Base-by-base conservation (phyloP, 306 rosid species). In the Rosa rugosa region DNA sequence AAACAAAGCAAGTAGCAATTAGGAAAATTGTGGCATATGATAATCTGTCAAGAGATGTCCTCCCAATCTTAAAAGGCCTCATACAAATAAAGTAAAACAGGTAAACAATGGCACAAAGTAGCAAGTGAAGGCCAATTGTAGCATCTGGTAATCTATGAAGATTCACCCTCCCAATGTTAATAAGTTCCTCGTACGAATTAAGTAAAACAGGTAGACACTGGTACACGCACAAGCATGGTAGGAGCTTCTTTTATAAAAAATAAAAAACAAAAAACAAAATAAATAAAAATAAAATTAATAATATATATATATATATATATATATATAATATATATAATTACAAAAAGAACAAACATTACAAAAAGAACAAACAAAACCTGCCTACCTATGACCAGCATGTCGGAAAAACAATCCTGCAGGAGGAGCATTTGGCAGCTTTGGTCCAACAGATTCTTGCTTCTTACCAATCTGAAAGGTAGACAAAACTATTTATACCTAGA, bases 381-480 rank as follows among this genome's bases (percentile, higher is more conserved):
- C 80, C 41, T 65, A 95, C 99, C 99, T 95, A 85, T 95, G 99
- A 69, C 99, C 99, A 73, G 97, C 98, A 82, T 95, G 99, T 74
- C 92, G 94, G 84, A 95, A 95, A 84, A 95, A 90, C 89, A 95
- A 83, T 76, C 98, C 99, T 23, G 93, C 85, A 63, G 97, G 92
- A 63, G 97, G 92, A 83, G 90, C 67, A 83, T 60, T 85, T 45
- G 92, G 77, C 89, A 40, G 74, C 84, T 64, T 85, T 14, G 85
- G 56, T 83, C 84, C 86, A 18, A 57, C 62, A 59, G 87, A 63
- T 20, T 81, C 86, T 64, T 80, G 81, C 86, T 87, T 89, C 79
- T 89, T 89, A 73, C 96, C 91, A 86, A 93, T 84, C 99, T 95
- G 82, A 57, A 79, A 76, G 80, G 56, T 54, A 54, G 16, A 31